Conservation (phyloP, 805 yeast genomes). For the Crinitomyces ghanaensis region DNA sequence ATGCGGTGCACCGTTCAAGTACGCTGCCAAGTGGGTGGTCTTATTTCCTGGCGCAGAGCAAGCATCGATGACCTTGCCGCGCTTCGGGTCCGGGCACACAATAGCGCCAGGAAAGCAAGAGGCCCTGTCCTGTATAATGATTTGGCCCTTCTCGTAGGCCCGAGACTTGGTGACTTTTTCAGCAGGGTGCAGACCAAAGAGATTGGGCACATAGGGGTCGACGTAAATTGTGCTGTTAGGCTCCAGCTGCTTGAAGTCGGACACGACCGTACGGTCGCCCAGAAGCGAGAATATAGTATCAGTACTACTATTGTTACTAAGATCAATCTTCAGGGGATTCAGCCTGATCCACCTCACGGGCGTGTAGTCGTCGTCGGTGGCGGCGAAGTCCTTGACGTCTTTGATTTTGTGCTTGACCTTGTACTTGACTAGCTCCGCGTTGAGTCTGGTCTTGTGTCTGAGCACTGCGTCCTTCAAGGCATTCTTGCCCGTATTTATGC, state of each 20-base stretch:
- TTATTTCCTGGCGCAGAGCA: slow-evolving; percentile 99
- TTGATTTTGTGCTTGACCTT: slow-evolving; percentile 63
- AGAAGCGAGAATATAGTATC: too few relatives aligned
- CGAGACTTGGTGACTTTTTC: slow-evolving; percentile 58
- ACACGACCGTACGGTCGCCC: too few relatives aligned
- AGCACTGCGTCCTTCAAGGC: slow-evolving; percentile 74
- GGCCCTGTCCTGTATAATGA: slow-evolving; percentile 92
- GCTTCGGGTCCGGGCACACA: slow-evolving; percentile 45
- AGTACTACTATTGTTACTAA: too few relatives aligned
- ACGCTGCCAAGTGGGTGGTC: slow-evolving; percentile 82
- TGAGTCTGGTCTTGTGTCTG: slow-evolving; percentile 66
- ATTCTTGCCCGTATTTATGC: slow-evolving; percentile 83
- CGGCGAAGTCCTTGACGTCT: slow-evolving; percentile 30
- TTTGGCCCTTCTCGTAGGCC: slow-evolving; percentile 60
- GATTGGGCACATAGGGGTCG: slow-evolving; percentile 62
- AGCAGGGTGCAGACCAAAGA: slow-evolving; percentile 73
- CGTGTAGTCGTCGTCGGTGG: slow-evolving; percentile 30
- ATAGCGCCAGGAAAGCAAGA: slow-evolving; percentile 94
- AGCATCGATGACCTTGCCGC: slow-evolving; percentile 68
- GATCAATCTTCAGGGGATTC: slow-evolving; percentile 50
- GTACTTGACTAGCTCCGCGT: slow-evolving; percentile 70
- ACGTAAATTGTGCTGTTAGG: slow-evolving; percentile 39
- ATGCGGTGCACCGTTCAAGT: slow-evolving; percentile 31
- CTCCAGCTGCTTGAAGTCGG: slow-evolving; percentile 24
- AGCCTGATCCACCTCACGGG: slow-evolving; percentile 41